A percentile compares a stretch with the other conserved stretches of the same genome.
These are phyloP conservation scores for Sordariomycetes sp. DNA, from an alignment of 2,329 filamentous ascomycete genomes.

Conservation along the genomic window DNA sequence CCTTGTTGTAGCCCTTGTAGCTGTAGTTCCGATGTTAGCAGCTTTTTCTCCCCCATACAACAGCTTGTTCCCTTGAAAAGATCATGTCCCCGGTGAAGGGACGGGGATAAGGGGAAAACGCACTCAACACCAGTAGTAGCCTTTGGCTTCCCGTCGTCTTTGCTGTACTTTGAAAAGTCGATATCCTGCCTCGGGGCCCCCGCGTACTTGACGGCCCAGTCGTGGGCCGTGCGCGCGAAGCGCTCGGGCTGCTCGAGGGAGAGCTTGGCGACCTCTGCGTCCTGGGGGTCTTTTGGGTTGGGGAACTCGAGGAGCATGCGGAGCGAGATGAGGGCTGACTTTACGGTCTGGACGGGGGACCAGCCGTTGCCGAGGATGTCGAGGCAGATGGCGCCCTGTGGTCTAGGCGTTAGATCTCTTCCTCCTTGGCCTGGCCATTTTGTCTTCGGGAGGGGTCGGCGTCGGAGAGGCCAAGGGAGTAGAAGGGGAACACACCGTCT, in stretches of 20 bases:
- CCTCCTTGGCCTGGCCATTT: background rate
- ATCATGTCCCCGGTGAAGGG: too few relatives aligned
- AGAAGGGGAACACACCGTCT: slow-evolving; percentile 53
- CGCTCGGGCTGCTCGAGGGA: slow-evolving; percentile 64
- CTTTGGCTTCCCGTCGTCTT: slow-evolving; percentile 37
- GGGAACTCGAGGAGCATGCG: slow-evolving; percentile 87
- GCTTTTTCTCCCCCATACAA: background rate
- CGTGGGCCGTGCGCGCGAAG: slow-evolving; percentile 70
- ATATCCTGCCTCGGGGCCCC: slow-evolving; percentile 46
- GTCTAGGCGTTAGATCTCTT: background rate
- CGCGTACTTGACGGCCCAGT: slow-evolving; percentile 81
- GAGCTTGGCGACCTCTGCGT: slow-evolving; percentile 90
- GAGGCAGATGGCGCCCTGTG: slow-evolving; percentile 86
- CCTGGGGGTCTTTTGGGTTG: slow-evolving; percentile 92
- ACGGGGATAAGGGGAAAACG: background rate
- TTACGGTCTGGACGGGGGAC: slow-evolving; percentile 94
- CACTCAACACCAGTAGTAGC: slow-evolving; percentile 1
- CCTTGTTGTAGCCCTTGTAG: slow-evolving; percentile 78
- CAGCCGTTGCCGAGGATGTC: slow-evolving; percentile 82
- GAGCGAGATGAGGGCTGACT: slow-evolving; percentile 83
- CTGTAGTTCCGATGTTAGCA: slow-evolving; percentile 23
- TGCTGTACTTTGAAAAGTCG: slow-evolving; percentile 24
- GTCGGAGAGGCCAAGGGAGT: background rate
- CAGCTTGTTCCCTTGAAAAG: background rate
- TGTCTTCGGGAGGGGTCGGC: background rate